Evolutionary conservation across 1,284 basidiomycete genomes (phyloP), one percentile per base, ranked within the genome.

Genomic region (Pseudomicrostroma phylloplanum): DNA sequence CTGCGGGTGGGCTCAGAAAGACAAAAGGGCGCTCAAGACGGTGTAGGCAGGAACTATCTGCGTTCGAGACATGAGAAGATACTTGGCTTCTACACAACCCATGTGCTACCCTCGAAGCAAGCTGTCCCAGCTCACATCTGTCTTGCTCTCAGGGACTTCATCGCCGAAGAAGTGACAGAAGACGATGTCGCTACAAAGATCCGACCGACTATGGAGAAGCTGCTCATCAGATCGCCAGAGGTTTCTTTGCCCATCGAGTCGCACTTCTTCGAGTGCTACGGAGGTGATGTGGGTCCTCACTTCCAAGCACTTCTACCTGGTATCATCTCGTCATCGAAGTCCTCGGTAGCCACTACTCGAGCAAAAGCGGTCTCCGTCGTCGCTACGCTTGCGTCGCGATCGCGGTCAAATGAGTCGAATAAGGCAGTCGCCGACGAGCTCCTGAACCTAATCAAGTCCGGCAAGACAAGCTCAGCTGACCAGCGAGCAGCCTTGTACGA

Each of bases 141-240:
- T 21, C 55, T 41, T 15, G 70, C 75, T 19, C 67, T 76, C 48
- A 57, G 66, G 30, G 67, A 69, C 49, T 78, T 77, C 55, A 48
- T 77, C 36, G 63, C 62, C 6, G 48, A 58, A 1, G 57, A 68
- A 19, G 61, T 77, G 30, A 66, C 69, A 36, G 58, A 64, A 19
- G 53, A 68, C 1, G 73, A 74, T 23, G 57, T 77, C 19, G n/a
- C 66, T 3, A 40, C 55, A 13, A 60, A 67, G 1, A 59, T 78
- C n/a, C 62, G 73, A 11, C 76, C 76, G 8, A 65, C 73, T 25
- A 69, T 78, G 23, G 69, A 75, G 54, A 77, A 77, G 64, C 73
- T 73, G 71, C 66, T 77, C 7, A 69, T 77, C 0, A 66, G 76
- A 40, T 76, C 76, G 23, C 76, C 76, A 17, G 76, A 78, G 25